Evolutionary conservation across 345 rosid genomes (phyloP).

Genomic region (Draba incana): DNA sequence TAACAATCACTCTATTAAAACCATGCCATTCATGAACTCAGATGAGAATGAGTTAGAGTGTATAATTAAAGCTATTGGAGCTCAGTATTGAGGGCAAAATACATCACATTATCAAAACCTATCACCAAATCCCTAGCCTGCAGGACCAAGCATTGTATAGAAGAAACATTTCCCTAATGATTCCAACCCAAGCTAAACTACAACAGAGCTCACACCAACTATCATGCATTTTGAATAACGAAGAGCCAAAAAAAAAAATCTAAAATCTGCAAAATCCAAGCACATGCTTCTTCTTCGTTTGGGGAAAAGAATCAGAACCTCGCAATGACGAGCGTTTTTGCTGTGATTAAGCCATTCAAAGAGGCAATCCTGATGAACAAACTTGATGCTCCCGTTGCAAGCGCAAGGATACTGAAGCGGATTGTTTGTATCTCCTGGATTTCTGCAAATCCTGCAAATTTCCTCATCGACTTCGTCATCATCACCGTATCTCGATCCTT

Average conservation of each 20-base stretch:
- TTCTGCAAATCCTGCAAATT: conserved; percentile 98
- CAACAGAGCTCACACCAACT: conserved; percentile 3
- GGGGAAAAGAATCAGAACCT: conserved; percentile 52
- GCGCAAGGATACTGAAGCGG: conserved; percentile 97
- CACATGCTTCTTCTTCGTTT: neutral
- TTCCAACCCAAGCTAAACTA: neutral
- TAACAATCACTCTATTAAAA: conserved; percentile 5
- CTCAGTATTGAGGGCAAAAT: neutral
- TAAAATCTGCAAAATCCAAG: neutral
- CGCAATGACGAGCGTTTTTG: conserved; percentile 94
- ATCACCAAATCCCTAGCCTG: neutral
- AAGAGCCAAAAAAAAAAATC: neutral
- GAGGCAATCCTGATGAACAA: conserved; percentile 96
- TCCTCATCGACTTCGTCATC: conserved; percentile 96
- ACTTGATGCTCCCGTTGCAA: conserved; percentile 97
- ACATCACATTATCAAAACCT: neutral
- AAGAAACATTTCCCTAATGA: too few species aligned
- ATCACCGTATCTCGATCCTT: conserved; percentile 43
- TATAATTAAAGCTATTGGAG: neutral
- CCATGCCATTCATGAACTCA: neutral
- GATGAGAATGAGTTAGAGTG: neutral
- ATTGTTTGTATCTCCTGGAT: conserved; percentile 89
- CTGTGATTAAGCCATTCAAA: conserved; percentile 99
- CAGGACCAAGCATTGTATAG: too few species aligned
- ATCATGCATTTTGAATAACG: too few species aligned